Evolutionary conservation across 768 basidiomycete genomes (phyloP).

Genomic region (Gyrodon lividus): DNA sequence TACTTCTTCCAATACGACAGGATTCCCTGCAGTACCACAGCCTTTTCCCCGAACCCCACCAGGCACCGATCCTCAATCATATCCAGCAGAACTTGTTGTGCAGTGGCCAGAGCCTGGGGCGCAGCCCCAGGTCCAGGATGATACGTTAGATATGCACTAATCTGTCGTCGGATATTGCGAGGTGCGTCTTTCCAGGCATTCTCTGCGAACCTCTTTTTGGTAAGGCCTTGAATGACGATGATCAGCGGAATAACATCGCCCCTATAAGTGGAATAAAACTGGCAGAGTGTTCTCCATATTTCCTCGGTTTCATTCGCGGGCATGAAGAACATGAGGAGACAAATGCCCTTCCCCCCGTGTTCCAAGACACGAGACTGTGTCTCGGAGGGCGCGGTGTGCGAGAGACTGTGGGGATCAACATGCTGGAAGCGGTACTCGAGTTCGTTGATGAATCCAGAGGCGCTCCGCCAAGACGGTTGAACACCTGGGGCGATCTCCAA

Average conservation of each 20-base stretch:
- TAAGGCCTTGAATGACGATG: constrained; percentile 13
- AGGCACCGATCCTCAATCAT: constrained; percentile 12
- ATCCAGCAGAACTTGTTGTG: constrained; percentile 11
- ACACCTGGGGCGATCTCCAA: constrained; percentile 5
- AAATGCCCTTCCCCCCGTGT: constrained; percentile 1
- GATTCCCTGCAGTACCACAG: constrained; percentile 14
- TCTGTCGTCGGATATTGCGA: constrained; percentile 6
- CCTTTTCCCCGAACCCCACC: constrained; percentile 17
- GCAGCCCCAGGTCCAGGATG: constrained; percentile 10
- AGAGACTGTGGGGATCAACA: constrained; percentile 10
- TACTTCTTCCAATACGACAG: constrained; percentile 19
- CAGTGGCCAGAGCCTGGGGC: constrained; percentile 7
- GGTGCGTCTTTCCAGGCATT: constrained; percentile 12
- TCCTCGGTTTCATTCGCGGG: constrained; percentile 3
- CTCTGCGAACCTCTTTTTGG: constrained; percentile 9
- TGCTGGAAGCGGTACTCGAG: constrained; percentile 16
- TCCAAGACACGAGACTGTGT: not conserved
- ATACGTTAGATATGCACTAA: constrained; percentile 10
- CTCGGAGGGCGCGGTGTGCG: not conserved
- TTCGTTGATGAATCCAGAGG: not conserved
- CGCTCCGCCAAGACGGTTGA: constrained; percentile 6
- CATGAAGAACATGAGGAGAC: constrained; percentile 19
- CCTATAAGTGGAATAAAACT: constrained; percentile 12
- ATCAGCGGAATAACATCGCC: constrained; percentile 17
- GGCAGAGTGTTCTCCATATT: constrained; percentile 13